Evolutionary conservation across 176 grass and related monocot species (phyloP), one percentile per base, ranked within the genome.

Genomic region (Phoenix dactylifera): DNA sequence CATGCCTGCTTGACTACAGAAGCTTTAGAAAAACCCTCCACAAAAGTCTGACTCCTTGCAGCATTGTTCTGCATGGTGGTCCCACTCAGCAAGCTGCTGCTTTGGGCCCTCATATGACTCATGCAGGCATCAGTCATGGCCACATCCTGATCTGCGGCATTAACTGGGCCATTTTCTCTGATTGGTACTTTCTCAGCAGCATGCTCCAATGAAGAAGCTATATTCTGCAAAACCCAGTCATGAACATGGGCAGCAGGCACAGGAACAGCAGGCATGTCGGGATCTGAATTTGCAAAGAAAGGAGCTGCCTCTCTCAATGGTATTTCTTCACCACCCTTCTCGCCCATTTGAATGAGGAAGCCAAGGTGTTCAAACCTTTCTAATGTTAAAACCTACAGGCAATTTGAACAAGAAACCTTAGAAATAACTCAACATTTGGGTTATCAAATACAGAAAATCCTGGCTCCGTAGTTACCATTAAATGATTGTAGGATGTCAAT

Each of bases 221-320:
- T 73, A 20, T 55, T 54, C 49, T 73, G 59, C 28, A 73, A 52
- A 63, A 73, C 18, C 70, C 70, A 73, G 5, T 73, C 59, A 73
- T 63, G 59, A 29, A 73, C 58, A 55, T 73, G 70, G 18, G 16
- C 25, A 44, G 59, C 59, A 35, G 70, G 54, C 5, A 73, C 59
- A 44, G 70, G 70, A 24, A 39, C 70, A 55, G 49, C 59, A 14
- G 70, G 70, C 70, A 73, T 73, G 7, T 73, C 70, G 44, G 70
- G 70, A 63, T 73, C 59, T 63, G 70, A 73, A 55, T 73, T 73
- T 39, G 70, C 70, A 73, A 63, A 73, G 54, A 73, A 73, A n/a
- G 70, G 70, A 63, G 70, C 51, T 55, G 50, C 59, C n/a, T 73
- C 59, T 18, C 17, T 73, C 59, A 73, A 48, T 14, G 24, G 25